phyloP scores from a whole-genome alignment of 495 filamentous ascomycete species.

The Parathielavia appendiculata region DNA sequence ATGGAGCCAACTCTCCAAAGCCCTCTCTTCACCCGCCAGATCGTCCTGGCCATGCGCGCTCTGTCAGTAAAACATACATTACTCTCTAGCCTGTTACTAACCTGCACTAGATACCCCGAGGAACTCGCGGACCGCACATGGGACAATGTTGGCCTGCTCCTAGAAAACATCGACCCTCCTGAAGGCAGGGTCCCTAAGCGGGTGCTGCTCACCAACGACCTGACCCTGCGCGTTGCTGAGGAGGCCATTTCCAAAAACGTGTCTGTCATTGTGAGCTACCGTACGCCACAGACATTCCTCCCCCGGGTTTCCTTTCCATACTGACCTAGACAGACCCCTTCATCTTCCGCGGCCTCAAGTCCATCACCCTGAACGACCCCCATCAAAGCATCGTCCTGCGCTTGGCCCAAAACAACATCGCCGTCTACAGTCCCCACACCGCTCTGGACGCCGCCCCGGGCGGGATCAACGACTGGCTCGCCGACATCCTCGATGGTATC shows the following conservation, averaged over 20 bases:
- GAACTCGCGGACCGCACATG: conserved; percentile 82
- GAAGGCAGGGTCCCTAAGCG: conserved; percentile 1
- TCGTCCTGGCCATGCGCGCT: conserved; percentile 73
- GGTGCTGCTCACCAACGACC: conserved; percentile 85
- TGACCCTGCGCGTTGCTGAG: conserved; percentile 82
- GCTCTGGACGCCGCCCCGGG: conserved; percentile 84
- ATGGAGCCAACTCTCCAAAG: conserved; percentile 26
- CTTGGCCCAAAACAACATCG: conserved; percentile 82
- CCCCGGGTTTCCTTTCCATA: background rate
- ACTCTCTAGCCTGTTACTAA: conserved; percentile 9
- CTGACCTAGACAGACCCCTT: conserved; percentile 67
- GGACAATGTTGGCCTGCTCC: conserved; percentile 65
- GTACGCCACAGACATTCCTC: conserved; percentile 41
- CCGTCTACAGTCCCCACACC: conserved; percentile 93
- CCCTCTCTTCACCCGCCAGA: conserved; percentile 64
- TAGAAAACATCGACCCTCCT: conserved; percentile 29
- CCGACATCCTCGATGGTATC: conserved; percentile 62
- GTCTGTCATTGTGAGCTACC: conserved; percentile 83
- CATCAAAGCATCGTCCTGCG: conserved; percentile 82
- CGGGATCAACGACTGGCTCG: conserved; percentile 93
- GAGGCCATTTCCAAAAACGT: conserved; percentile 75
- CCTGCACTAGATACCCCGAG: conserved; percentile 68
- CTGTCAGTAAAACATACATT: conserved; percentile 49
- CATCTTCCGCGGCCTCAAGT: conserved; percentile 88
- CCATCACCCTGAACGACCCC: conserved; percentile 72